Base-by-base conservation (phyloP, 129 eudicot species). In the Arctium lappa region DNA sequence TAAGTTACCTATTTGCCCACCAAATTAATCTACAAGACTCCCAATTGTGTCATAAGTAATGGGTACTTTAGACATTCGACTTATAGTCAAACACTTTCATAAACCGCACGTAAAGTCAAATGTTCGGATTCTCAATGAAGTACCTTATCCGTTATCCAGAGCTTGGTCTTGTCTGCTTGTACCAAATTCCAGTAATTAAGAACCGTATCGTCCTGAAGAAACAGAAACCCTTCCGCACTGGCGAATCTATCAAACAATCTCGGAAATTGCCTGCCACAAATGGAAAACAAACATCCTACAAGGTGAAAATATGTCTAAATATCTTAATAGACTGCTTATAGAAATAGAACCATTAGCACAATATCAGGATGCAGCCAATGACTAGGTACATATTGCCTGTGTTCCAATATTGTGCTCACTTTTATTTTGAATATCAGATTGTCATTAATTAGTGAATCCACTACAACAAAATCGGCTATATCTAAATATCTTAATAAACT, bases 101-200 rank as follows among this genome's bases (percentile, higher is more conserved):
- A 34, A 80, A 22, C 76, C 4, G 46, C 12, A 13, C 53, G 50
- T 71, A 30, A 78, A 78, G 78, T 78, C 80, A 33, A 84, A 60
- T 16, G 68, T 60, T 16, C 30, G 29, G 27, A 60, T 16, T 60
- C 29, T 60, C 9, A 60, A 60, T 16, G 68, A 60, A 84, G 73
- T 83, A 92, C 98, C 98, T 92, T 92, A 88, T 95, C 76, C 13
- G 97, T 87, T 81, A 95, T 92, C 98, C 98, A 95, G 69, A 95
- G 94, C 86, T 90, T 95, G 33, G 87, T 82, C 82, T 89, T 92
- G 83, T 92, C 97, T 39, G 97, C 97, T 81, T 88, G 97, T 56
- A 95, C 74, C 85, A 95, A 76, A 80, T 92, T 95, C 98, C 98
- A 95, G 87, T 95, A 92, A 84, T 95, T 95, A 68, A 95, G 93